Percentiles rank a stretch among this genome's conserved stretches.
These are phyloP conservation scores for Plasmodium chabaudi DNA, from an alignment of 169 alveolate species.

Conservation along the genomic window DNA sequence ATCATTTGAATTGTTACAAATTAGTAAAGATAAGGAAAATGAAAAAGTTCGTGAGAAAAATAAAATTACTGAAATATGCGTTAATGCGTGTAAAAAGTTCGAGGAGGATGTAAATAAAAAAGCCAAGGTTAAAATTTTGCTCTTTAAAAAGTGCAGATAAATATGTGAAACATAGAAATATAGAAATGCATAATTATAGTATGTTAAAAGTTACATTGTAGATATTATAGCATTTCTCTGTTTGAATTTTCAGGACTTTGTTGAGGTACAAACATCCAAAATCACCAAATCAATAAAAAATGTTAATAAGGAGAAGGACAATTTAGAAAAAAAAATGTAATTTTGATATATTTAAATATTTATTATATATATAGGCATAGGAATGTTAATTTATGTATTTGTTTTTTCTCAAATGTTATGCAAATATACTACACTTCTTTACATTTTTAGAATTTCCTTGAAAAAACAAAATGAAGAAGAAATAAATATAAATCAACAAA, in stretches of 20 bases:
- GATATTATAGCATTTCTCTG: not conserved
- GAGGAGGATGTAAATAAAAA: slow-evolving; percentile 53
- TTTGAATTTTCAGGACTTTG: slow-evolving; percentile 1
- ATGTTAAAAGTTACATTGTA: too few relatives aligned
- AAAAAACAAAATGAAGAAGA: slow-evolving; percentile 23
- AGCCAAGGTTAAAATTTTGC: slow-evolving; percentile 29
- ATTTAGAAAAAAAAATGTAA: slow-evolving; percentile 59
- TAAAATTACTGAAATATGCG: slow-evolving; percentile 63
- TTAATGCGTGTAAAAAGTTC: slow-evolving; percentile 45
- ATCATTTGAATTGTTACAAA: slow-evolving; percentile 49
- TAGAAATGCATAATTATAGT: too few relatives aligned
- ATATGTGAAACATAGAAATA: too few relatives aligned
- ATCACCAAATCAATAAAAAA: slow-evolving; percentile 4
- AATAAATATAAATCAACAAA: not conserved
- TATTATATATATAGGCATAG: not conserved
- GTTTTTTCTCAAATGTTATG: not conserved
- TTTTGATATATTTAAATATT: not conserved
- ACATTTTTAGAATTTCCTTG: slow-evolving; percentile 12
- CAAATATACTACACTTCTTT: not conserved
- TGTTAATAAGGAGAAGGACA: slow-evolving; percentile 27
- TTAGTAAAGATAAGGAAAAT: slow-evolving; percentile 49
- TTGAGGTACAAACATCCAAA: slow-evolving; percentile 4
- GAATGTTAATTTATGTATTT: not conserved
- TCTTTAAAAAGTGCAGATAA: not conserved
- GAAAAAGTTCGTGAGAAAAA: slow-evolving; percentile 34